Evolutionary conservation across 345 rosid species (phyloP).

Genomic region (Xanthoceras sorbifolium): DNA sequence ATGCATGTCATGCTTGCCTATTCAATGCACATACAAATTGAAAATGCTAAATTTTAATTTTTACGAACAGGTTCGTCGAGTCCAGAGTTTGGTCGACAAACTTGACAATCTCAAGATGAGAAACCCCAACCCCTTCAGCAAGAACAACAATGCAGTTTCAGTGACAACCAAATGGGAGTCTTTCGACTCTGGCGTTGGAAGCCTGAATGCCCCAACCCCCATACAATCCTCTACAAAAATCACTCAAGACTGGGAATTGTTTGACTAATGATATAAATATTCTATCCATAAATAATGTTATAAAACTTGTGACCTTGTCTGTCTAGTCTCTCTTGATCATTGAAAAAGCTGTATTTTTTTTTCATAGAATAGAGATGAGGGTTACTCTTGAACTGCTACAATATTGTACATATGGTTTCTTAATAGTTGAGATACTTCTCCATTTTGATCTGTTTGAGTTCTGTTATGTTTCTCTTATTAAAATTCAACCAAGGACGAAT

Average conservation of each 20-base stretch:
- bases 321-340: background rate
- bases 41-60: background rate
- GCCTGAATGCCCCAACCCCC: conserved; percentile 33
- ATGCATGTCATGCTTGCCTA: background rate
- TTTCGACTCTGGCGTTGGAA: conserved; percentile 35
- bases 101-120: conserved; percentile 42
- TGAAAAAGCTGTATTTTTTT: background rate
- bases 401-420: background rate
- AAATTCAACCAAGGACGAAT: no score
- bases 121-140: conserved; percentile 32
- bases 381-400: background rate
- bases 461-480: background rate
- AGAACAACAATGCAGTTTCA: conserved; percentile 26
- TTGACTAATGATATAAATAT: conserved; percentile 22
- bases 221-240: conserved; percentile 37
- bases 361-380: background rate
- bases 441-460: background rate
- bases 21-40: background rate
- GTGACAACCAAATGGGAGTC: conserved; percentile 37
- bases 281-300: background rate
- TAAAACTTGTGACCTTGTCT: background rate
- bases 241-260: conserved; percentile 49
- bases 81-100: conserved; percentile 43
- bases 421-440: background rate
- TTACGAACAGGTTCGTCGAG: conserved; percentile 37